Evolutionary conservation across 106 monocot species (phyloP).

Genomic region (Cymbidium sinense): DNA sequence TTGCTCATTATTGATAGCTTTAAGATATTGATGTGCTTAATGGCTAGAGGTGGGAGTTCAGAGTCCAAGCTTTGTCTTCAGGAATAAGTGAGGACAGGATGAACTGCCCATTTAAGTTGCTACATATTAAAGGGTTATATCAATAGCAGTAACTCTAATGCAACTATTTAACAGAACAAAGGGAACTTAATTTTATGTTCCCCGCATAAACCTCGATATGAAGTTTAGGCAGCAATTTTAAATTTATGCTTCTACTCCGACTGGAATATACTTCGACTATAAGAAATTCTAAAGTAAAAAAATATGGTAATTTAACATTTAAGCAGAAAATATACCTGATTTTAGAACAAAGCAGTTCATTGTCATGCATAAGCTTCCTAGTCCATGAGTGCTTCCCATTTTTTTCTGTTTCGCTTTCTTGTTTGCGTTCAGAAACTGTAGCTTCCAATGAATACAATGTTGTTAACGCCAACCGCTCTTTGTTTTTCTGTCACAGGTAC

Average conservation of each 20-base stretch:
- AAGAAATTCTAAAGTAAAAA: background rate
- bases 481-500: slow-evolving; percentile 18
- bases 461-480: slow-evolving; percentile 45
- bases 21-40: background rate
- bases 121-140: background rate
- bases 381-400: slow-evolving; percentile 88
- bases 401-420: slow-evolving; percentile 28
- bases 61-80: background rate
- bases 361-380: slow-evolving; percentile 47
- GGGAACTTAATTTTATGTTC: background rate
- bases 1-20: background rate
- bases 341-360: slow-evolving; percentile 73
- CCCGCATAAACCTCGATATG: background rate
- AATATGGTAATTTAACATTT: background rate
- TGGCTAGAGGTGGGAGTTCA: background rate
- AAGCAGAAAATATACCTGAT: slow-evolving; percentile 35
- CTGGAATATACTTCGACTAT: background rate
- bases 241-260: background rate
- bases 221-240: background rate
- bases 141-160: background rate
- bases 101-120: background rate
- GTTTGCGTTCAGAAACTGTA: slow-evolving; percentile 67
- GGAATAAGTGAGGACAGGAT: background rate
- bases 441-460: slow-evolving; percentile 72
- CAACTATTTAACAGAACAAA: background rate